Evolutionary conservation across 2,329 filamentous ascomycete genomes (phyloP).

Genomic region (Stagonosporopsis tanaceti): DNA sequence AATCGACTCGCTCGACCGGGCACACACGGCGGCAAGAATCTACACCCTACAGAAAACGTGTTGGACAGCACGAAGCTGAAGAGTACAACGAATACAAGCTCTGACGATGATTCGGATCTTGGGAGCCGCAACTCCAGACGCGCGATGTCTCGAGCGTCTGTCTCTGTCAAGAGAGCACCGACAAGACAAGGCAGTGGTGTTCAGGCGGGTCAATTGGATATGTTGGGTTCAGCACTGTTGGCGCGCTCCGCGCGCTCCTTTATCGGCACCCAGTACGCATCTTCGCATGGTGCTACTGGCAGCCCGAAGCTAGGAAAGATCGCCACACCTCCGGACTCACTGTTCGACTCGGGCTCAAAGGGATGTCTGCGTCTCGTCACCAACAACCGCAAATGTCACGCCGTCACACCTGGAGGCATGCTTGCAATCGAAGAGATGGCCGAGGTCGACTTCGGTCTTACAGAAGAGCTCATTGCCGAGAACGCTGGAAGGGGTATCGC

Average conservation of each 20-base stretch:
- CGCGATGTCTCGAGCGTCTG: slow-evolving; percentile 51
- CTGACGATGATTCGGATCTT: slow-evolving; percentile 50
- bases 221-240: slow-evolving; percentile 41
- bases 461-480: slow-evolving; percentile 89
- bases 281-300: slow-evolving; percentile 47
- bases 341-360: slow-evolving; percentile 38
- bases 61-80: slow-evolving; percentile 64
- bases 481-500: slow-evolving; percentile 90
- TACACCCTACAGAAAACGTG: slow-evolving; percentile 92
- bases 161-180: slow-evolving; percentile 49
- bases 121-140: slow-evolving; percentile 50
- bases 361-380: slow-evolving; percentile 60
- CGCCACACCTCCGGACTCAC: slow-evolving; percentile 49
- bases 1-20: slow-evolving; percentile 69
- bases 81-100: slow-evolving; percentile 45
- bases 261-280: slow-evolving; percentile 45
- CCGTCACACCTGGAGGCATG: slow-evolving; percentile 78
- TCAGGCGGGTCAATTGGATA: slow-evolving; percentile 45
- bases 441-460: slow-evolving; percentile 83
- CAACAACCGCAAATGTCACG: slow-evolving; percentile 64
- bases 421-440: slow-evolving; percentile 92
- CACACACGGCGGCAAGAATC: slow-evolving; percentile 78
- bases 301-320: slow-evolving; percentile 45
- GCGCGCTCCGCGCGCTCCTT: slow-evolving; percentile 43
- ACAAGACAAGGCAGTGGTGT: slow-evolving; percentile 52